Base-by-base conservation (phyloP, 148 eudicot species). In the Rhododendron griersonianum region DNA sequence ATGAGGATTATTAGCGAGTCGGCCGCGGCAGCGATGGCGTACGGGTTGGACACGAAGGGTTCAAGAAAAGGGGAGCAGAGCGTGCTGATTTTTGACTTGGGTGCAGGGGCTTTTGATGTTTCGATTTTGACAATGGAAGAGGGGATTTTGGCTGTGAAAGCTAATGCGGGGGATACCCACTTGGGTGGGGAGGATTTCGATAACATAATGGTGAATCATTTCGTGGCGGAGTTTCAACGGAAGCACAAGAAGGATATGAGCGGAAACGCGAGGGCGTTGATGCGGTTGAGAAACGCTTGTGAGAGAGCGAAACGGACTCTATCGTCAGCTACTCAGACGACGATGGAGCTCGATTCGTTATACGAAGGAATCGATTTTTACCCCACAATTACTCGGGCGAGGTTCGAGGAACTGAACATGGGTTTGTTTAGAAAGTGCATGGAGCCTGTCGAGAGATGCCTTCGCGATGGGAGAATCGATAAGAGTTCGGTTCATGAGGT, bases 231-330 rank as follows among this genome's bases (percentile, higher is more conserved):
- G 25, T 59, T 59, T 59, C 10, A 59, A 7, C 1, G 65, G 65
- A 80, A 80, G 83, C 63, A 80, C 63, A 80, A 30, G 41, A 80
- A 51, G 37, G 83, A 80, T 18, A 80, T 80, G 10, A 80, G 83
- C 41, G n/a, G 65, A 2, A 80, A 80, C 3, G 41, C 83, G 10
- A 80, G 83, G 19, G 83, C 83, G 18, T 9, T 80, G 63, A 50
- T 21, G 83, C 61, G 83, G 63, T 19, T 80, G 41, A 80, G 65
- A 10, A 80, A 21, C 3, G 83, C 63, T 5, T 78, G 81, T 25
- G 81, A 78, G 81, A 78, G 81, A 21, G 81, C 81, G 0, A 78
- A n/a, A 28, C 10, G 3, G 57, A 47, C 57, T 25, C 81, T 78
- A 28, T 78, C 81, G 7, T 78, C 81, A 0, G 51, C 35, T 7